Percentiles rank a stretch among this genome's conserved stretches.
These are phyloP conservation scores for Solanum corneliomulleri DNA, from an alignment of 257 asterid species.

Conservation along the genomic window DNA sequence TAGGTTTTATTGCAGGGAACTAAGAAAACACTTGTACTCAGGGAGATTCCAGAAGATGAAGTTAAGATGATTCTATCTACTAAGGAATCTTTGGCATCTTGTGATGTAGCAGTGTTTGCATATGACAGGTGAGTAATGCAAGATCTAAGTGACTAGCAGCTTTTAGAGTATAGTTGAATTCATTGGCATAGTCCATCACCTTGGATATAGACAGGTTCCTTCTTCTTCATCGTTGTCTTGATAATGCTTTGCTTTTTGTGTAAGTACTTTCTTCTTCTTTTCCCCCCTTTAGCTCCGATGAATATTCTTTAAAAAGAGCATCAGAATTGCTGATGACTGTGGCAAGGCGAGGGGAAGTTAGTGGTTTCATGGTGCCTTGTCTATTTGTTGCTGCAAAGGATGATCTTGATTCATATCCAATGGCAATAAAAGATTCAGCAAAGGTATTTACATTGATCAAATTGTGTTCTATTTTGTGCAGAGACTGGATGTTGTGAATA, in stretches of 20 bases:
- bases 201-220: not conserved
- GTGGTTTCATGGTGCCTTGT: conserved; percentile 73
- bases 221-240: not conserved
- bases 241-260: not conserved
- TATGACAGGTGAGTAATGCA: conserved; percentile 63
- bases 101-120: conserved; percentile 84
- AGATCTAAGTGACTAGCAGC: not conserved
- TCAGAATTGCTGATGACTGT: conserved; percentile 61
- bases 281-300: conserved; percentile 53
- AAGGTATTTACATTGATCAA: conserved; percentile 32
- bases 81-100: conserved; percentile 68
- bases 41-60: conserved; percentile 85
- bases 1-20: conserved; percentile 44
- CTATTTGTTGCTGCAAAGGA: conserved; percentile 86
- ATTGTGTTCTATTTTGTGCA: not conserved
- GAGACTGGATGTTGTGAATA: not conserved
- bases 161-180: not conserved
- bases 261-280: not conserved
- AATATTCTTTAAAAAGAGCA: conserved; percentile 62
- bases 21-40: conserved; percentile 66
- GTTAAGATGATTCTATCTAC: conserved; percentile 46
- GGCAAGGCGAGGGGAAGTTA: conserved; percentile 74
- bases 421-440: conserved; percentile 55
- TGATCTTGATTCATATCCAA: conserved; percentile 54
- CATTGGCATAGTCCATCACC: not conserved